Evolutionary conservation across 495 filamentous ascomycete genomes (phyloP).

Genomic region (Penicillium maclennaniae): DNA sequence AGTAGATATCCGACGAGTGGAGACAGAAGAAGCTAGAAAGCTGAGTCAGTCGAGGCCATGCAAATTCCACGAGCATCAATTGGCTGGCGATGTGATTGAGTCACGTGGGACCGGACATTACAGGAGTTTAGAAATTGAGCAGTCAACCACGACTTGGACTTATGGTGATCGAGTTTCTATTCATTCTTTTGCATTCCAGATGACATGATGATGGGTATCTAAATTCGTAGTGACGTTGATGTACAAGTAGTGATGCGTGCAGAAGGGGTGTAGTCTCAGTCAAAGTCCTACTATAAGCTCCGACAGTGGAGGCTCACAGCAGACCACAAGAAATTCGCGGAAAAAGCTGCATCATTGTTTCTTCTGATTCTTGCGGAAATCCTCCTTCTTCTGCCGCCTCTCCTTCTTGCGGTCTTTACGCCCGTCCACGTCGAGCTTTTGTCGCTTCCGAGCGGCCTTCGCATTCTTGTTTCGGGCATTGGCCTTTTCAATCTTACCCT

Average conservation of each 20-base stretch:
- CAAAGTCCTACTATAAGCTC: not conserved
- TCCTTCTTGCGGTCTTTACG: slow-evolving; percentile 30
- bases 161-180: not conserved
- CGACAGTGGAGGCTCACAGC: not conserved
- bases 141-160: not conserved
- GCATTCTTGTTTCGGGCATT: slow-evolving; percentile 12
- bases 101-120: not conserved
- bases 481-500: slow-evolving; percentile 17
- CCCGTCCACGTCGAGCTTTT: slow-evolving; percentile 28
- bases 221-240: not conserved
- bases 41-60: slow-evolving; percentile 14
- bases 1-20: slow-evolving; percentile 9
- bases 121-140: not conserved
- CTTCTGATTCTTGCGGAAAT: slow-evolving; percentile 29
- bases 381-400: slow-evolving; percentile 38
- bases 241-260: not conserved
- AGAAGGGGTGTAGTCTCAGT: not conserved
- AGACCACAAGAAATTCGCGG: not conserved
- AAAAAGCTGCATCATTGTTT: not conserved
- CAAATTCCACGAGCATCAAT: not conserved
- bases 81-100: not conserved
- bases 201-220: not conserved
- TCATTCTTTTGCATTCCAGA: not conserved
- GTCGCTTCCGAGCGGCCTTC: slow-evolving; percentile 19
- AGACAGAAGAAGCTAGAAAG: slow-evolving; percentile 31